phyloP scores from a whole-genome alignment of 2,329 filamentous ascomycete genomes.

The Ambrosiella cleistominuta region DNA sequence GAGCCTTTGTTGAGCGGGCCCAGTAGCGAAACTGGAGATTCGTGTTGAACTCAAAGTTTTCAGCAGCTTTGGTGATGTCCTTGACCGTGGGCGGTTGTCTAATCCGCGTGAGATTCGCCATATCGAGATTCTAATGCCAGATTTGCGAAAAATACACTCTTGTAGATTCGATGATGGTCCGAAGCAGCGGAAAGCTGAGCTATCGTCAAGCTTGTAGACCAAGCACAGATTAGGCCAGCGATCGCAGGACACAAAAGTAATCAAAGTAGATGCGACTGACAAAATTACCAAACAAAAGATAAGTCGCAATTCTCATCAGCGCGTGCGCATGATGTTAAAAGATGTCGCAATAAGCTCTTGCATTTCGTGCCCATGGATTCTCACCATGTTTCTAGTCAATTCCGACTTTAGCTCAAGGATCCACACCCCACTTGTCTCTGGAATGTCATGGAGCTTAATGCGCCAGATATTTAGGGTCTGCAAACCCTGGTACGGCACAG shows the following conservation, averaged over 20 bases:
- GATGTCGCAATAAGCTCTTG: too few relatives aligned
- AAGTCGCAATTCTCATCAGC: too few relatives aligned
- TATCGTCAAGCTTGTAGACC: too few relatives aligned
- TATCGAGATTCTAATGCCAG: not conserved
- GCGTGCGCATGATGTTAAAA: too few relatives aligned
- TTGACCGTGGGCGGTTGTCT: slow-evolving; percentile 37
- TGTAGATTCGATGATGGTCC: too few relatives aligned
- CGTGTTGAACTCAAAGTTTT: slow-evolving; percentile 65
- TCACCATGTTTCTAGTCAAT: not conserved
- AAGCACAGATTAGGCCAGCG: too few relatives aligned
- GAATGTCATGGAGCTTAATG: not conserved
- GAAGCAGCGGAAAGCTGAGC: too few relatives aligned
- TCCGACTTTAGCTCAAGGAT: not conserved
- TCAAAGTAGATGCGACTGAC: too few relatives aligned
- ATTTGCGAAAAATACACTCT: too few relatives aligned
- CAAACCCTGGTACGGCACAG: not conserved
- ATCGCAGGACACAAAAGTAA: too few relatives aligned
- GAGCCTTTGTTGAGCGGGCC: slow-evolving; percentile 60
- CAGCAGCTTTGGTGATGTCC: slow-evolving; percentile 59
- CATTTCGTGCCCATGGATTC: too few relatives aligned
- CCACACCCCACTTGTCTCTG: not conserved
- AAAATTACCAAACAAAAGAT: too few relatives aligned
- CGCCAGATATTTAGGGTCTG: not conserved
- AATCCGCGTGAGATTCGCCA: not conserved
- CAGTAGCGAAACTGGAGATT: slow-evolving; percentile 63